A percentile compares a stretch with the other conserved stretches of the same genome.
Evolutionary conservation across 164 flowering plant genomes (phyloP).

Genomic region (Paratinospora sagittata): DNA sequence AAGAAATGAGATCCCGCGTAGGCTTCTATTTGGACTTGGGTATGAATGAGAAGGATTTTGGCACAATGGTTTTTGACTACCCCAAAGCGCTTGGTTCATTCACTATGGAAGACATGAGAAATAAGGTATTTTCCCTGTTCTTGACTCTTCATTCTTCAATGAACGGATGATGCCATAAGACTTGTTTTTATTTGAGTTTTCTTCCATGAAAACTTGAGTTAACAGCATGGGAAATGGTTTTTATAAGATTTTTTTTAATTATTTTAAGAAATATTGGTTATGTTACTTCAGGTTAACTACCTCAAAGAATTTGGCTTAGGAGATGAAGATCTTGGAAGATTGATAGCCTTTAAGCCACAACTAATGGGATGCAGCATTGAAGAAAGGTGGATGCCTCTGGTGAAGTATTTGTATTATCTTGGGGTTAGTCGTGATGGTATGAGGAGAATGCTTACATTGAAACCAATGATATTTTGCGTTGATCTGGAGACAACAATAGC

Average conservation of each 20-base stretch:
- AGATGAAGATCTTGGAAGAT: slow-evolving; percentile 56
- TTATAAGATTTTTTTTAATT: not conserved
- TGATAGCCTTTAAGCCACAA: slow-evolving; percentile 81
- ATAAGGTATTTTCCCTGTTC: slow-evolving; percentile 49
- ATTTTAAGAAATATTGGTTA: not conserved
- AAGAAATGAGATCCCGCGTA: slow-evolving; percentile 61
- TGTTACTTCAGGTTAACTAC: slow-evolving; percentile 57
- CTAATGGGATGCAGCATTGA: slow-evolving; percentile 88
- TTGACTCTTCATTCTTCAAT: not conserved
- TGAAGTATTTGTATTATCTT: slow-evolving; percentile 80
- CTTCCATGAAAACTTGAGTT: no score
- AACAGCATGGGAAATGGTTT: not conserved
- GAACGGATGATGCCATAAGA: no score
- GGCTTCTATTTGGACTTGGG: slow-evolving; percentile 73
- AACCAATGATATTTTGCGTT: slow-evolving; percentile 81
- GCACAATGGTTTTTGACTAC: slow-evolving; percentile 86
- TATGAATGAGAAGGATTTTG: slow-evolving; percentile 74
- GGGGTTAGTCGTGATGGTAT: slow-evolving; percentile 82
- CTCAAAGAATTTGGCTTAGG: slow-evolving; percentile 78
- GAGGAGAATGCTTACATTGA: slow-evolving; percentile 70
- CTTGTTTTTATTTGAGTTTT: no score
- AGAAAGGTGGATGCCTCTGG: slow-evolving; percentile 86
- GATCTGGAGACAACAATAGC: slow-evolving; percentile 69
- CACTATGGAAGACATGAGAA: slow-evolving; percentile 71
- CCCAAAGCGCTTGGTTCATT: slow-evolving; percentile 72